These are phyloP conservation scores for Udeniomyces megalosporus DNA, from an alignment of 768 basidiomycete genomes.

Conservation along the genomic window DNA sequence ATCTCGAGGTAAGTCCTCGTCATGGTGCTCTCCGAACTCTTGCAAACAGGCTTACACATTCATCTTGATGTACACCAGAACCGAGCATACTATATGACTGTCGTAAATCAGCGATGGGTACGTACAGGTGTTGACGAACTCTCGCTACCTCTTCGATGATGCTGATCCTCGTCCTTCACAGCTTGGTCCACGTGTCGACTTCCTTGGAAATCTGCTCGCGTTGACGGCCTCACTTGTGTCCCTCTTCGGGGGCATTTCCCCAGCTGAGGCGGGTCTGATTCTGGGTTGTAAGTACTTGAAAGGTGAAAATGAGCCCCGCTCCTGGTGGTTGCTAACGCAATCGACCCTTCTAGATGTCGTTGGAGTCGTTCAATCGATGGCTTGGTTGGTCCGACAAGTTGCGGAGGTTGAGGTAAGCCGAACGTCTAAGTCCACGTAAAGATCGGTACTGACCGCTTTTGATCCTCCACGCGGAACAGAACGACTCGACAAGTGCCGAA, in stretches of 20 bases:
- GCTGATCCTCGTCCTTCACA: no score
- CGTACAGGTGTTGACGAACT: constrained; percentile 38
- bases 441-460: constrained; percentile 37
- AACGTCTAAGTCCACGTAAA: no score
- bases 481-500: constrained; percentile 53
- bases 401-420: constrained; percentile 76
- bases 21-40: constrained; percentile 33
- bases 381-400: constrained; percentile 18
- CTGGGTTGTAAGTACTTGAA: constrained; percentile 30
- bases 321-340: no score
- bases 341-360: not conserved
- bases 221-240: not conserved
- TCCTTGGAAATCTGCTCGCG: constrained; percentile 23
- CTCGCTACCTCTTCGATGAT: no score
- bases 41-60: not conserved
- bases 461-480: not conserved
- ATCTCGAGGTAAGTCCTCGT: constrained; percentile 68
- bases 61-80: not conserved
- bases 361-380: not conserved
- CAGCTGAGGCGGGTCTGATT: constrained; percentile 61
- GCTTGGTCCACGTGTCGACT: constrained; percentile 42
- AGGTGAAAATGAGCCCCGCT: no score
- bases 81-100: not conserved
- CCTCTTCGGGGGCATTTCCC: constrained; percentile 50
- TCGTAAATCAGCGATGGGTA: constrained; percentile 66